These are phyloP conservation scores for Candida insectorum DNA, from an alignment of 805 yeast genomes.

Conservation along the genomic window DNA sequence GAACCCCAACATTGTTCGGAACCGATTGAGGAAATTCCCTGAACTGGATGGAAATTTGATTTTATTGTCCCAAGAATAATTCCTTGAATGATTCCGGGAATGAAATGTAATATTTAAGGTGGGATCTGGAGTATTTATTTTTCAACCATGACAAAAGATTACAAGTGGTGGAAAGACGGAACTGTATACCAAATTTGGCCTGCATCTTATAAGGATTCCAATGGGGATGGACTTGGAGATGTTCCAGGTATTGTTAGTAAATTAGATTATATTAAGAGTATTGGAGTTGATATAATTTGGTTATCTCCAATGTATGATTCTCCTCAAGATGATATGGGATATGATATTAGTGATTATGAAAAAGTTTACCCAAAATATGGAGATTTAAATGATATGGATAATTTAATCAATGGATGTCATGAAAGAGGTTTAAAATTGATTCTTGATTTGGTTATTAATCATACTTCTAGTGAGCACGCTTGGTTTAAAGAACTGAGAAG, in stretches of 20 bases:
- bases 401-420: slow-evolving; percentile 45
- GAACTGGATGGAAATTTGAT: not conserved
- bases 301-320: slow-evolving; percentile 56
- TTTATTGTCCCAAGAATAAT: not conserved
- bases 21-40: no score
- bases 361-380: slow-evolving; percentile 52
- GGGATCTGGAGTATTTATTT: not conserved
- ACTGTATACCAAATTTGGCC: slow-evolving; percentile 59
- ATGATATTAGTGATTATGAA: slow-evolving; percentile 55
- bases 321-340: slow-evolving; percentile 63
- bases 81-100: not conserved
- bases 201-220: slow-evolving; percentile 56
- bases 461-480: slow-evolving; percentile 51
- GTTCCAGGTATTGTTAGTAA: slow-evolving; percentile 50
- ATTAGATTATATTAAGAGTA: slow-evolving; percentile 47
- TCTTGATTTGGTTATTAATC: slow-evolving; percentile 57
- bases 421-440: slow-evolving; percentile 49
- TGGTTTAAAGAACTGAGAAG: slow-evolving; percentile 58
- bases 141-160: slow-evolving; percentile 8
- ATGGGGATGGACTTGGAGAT: slow-evolving; percentile 60
- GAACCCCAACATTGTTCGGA: not conserved
- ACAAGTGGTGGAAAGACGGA: slow-evolving; percentile 57
- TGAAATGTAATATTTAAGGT: not conserved
- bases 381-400: slow-evolving; percentile 49
- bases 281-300: slow-evolving; percentile 55